Base-by-base conservation (phyloP, 2,329 filamentous ascomycete genomes). In the Eurotiales sp. region DNA sequence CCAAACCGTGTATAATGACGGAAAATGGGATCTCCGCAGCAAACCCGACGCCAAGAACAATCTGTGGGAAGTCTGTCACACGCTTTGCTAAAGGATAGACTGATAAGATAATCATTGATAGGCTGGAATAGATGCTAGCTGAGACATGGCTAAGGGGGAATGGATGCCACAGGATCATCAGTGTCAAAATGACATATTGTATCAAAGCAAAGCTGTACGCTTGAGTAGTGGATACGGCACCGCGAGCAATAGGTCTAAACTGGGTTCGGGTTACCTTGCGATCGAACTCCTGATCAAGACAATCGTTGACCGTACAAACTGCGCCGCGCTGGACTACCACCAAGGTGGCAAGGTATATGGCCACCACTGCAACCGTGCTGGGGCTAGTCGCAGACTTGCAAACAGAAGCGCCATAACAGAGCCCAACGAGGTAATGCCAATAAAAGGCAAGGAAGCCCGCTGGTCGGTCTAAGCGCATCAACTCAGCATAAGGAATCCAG, bases 1-100 rank as follows among this genome's bases (percentile, higher is more conserved):
- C 17, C 11, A 3, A 22, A 6, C 11, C 25, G 15, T 15, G 25
- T 6, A 3, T 17, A 7, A 17, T 36, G 19, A 11, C 23, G 19
- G 36, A 23, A 11, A 46, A 36, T n/a, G n/a, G n/a, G 15, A 46
- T 37, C 8, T 27, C 14, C 4, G 89, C 95, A 4, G 87, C 91
- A 66, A 95, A 95, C 25, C 34, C 90, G 48, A 93, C 69, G 0
- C 90, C 90, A 0, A 95, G 80, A 8, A 95, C 84, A 54, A 86
- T 81, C 66, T 95, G 90, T 2, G 90, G 90, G 65, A 95, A 95
- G 67, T 95, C 84, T 0, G 90, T 95, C 22, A 95, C 80, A 29
- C 90, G 79, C 72, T 95, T 96, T 10, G 88, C 88, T 15, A 95
- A 74, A 12, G 90, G 90, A 64, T 96, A 96, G 5, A 95, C 88